Evolutionary conservation across 78 protist genomes (phyloP), one percentile per base, ranked within the genome.

Genomic region (Parvularia atlantis): DNA sequence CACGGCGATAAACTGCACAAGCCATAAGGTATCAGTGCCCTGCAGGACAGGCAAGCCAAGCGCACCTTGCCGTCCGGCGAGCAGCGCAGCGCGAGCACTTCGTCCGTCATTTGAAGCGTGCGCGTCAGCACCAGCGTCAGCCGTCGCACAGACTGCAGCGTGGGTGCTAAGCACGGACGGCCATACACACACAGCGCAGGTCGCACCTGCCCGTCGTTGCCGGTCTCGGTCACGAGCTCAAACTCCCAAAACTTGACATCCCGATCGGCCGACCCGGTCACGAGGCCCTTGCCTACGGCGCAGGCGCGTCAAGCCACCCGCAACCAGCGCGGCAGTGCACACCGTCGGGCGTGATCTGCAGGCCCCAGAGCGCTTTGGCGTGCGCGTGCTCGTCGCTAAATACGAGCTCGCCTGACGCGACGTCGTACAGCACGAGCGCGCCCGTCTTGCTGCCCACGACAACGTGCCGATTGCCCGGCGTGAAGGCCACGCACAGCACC

Each of bases 401-500:
- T 0, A 75, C 28, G 39, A 86, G 40, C 46, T 52, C 83, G 2
- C 89, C 83, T 0, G 84, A 17, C 17, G 86, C 63, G 63, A 95
- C 17, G 28, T 85, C 92, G 58, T 69, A 82, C n/a, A 93, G 35
- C 37, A 76, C 83, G 13, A 95, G 46, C 5, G 56, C 46, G n/a
- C 98, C 98, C 7, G 36, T 39, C 77, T 89, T 91, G 56, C 95
- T 93, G 36, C 98, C 98, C 19, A 85, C 66, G 6, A 89, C 44
- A 26, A 76, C 75, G 54, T 91, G 87, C 36, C 87, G 56, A 69
- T 89, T 71, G 16, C 93, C 97, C 2, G 93, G 92, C 26, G 75
- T 85, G 50, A 91, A 88, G 28, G 68, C 36, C 43, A 35, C 37
- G 67, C 91, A 79, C 10, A 88, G 66, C 40, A 78, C 90, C 68